Evolutionary conservation across 345 rosid species (phyloP).

Genomic region (Boechera divaricarpa): DNA sequence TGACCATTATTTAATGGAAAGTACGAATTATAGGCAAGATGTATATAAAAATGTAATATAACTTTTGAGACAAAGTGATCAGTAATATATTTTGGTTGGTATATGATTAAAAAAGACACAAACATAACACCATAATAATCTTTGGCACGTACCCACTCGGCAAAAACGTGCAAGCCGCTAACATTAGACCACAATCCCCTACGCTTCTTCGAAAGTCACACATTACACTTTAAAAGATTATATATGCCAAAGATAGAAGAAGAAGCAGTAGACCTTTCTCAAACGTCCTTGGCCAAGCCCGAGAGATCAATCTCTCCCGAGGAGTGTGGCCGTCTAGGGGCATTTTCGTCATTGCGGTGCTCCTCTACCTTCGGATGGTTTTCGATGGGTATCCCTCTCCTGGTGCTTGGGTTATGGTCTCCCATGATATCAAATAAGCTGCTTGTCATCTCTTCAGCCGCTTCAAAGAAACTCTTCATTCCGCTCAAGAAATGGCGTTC

Average conservation of each 20-base stretch:
- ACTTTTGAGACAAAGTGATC: background rate
- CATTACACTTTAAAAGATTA: background rate
- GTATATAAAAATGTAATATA: background rate
- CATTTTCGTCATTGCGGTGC: background rate
- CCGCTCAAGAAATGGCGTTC: constrained; percentile 66
- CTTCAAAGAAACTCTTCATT: constrained; percentile 63
- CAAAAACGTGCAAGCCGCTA: constrained; percentile 37
- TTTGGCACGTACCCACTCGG: background rate
- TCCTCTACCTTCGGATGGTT: constrained; percentile 48
- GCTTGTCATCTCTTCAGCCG: constrained; percentile 75
- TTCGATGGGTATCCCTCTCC: constrained; percentile 63
- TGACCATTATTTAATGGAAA: constrained; percentile 18
- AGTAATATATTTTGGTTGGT: background rate
- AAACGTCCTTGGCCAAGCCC: constrained; percentile 70
- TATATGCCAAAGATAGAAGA: constrained; percentile 5
- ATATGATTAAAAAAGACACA: constrained; percentile 14
- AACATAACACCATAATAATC: background rate
- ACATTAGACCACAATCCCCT: constrained; percentile 12
- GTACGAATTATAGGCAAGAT: background rate
- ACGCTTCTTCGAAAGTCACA: constrained; percentile 22
- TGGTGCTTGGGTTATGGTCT: constrained; percentile 45
- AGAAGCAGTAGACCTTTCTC: constrained; percentile 33
- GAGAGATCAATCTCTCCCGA: constrained; percentile 61
- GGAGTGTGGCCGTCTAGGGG: constrained; percentile 18
- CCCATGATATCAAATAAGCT: constrained; percentile 63